phyloP scores from a whole-genome alignment of 306 rosid genomes.

The Adenanthera pavonina region DNA sequence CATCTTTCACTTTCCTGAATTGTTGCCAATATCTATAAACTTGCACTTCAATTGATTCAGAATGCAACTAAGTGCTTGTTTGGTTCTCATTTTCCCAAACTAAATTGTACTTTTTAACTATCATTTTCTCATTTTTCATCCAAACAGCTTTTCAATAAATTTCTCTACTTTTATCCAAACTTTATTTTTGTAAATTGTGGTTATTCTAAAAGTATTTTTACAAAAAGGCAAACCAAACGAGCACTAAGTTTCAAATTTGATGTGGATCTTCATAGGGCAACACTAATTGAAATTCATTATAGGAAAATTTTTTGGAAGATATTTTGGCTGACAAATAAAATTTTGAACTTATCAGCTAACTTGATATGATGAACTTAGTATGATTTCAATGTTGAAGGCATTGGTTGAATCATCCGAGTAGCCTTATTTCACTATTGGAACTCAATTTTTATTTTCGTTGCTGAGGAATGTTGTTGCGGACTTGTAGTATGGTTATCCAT shows the following conservation, averaged over 20 bases:
- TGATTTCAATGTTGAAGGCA: constrained; percentile 5
- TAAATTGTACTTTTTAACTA: no score
- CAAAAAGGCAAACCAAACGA: no score
- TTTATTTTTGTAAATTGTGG: no score
- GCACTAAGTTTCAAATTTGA: constrained; percentile 14
- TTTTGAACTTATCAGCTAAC: constrained; percentile 7
- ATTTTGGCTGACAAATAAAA: constrained; percentile 25
- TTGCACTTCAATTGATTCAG: constrained; percentile 19
- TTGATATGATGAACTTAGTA: constrained; percentile 15
- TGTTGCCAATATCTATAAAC: constrained; percentile 1
- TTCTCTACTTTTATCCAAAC: no score
- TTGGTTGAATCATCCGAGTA: constrained; percentile 28
- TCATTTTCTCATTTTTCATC: no score
- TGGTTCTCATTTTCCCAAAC: no score
- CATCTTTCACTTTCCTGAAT: constrained; percentile 14
- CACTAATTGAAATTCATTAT: constrained; percentile 4
- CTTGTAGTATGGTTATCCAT: constrained; percentile 8
- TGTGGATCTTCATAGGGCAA: constrained; percentile 11
- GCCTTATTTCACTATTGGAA: constrained; percentile 11
- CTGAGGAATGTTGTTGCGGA: constrained; percentile 8
- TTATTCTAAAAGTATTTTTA: no score
- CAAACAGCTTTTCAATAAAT: no score
- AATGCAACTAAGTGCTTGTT: no score
- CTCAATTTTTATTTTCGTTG: constrained; percentile 12
- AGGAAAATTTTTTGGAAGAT: constrained; percentile 22